Evolutionary conservation across 371 early-diverging fungal species (phyloP), one percentile per base, ranked within the genome.

Genomic region (Mucor ambiguus): DNA sequence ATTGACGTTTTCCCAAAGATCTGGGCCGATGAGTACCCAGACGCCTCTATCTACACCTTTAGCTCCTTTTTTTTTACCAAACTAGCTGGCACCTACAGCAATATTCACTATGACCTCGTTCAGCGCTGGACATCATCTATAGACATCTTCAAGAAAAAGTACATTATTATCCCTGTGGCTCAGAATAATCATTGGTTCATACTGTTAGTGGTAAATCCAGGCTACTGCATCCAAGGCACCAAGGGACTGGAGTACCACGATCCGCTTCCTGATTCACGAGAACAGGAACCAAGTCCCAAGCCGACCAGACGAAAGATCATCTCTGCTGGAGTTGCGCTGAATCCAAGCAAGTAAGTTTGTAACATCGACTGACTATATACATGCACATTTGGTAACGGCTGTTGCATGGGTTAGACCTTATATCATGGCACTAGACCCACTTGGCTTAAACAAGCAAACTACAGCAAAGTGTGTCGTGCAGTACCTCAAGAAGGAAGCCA

Each of bases 1-100:
- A 46, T 72, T 43, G 66, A 72, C 11, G 16, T 68, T 1, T 72
- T 61, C n/a, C 72, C 72, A 5, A 72, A 64, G 35, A 62, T 72
- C 9, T 65, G 68, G 59, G 41, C 37, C 1, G 68, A 68, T 8
- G 58, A 72, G 16, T 58, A 55, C 11, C 41, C 68, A 8, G 16
- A 20, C 1, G 35, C 56, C 4, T 18, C n/a, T 2, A 65, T 68
- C 12, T 37, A 72, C 55, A 62, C 63, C 1, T 72, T 65, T 24
- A 68, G 65, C n/a, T 58, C 64, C 5, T 72, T 72, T 28, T 72
- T 72, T 30, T 72, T 46, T 30, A 68, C 72, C 0, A 58, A 62
- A 26, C 14, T 72, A 6, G 14, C 58, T 2, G 49, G 38, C 14
- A 4, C 65, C n/a, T n/a, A 49, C 11, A 26, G 41, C 11, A 49